Conservation (phyloP, 1,284 basidiomycete genomes). For the Apiotrichum laibachii region DNA sequence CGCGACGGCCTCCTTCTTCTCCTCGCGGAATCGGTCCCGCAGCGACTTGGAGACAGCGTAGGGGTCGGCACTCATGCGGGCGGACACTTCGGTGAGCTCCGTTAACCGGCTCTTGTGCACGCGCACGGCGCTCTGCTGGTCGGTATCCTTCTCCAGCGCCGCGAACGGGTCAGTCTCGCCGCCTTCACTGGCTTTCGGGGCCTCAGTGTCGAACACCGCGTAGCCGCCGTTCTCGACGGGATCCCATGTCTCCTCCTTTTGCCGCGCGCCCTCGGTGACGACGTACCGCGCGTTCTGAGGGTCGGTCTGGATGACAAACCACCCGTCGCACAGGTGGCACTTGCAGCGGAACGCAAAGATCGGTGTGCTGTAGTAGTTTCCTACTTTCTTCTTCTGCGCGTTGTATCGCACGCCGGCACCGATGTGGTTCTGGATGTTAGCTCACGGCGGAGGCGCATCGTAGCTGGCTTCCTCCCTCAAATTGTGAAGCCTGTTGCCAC, state of each 20-base stretch:
- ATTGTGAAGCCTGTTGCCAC: constrained; percentile 2
- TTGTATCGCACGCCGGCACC: constrained; percentile 98
- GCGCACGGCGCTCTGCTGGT: constrained; percentile 67
- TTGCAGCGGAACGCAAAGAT: constrained; percentile 95
- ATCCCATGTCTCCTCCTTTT: constrained; percentile 93
- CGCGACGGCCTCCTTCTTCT: constrained; percentile 72
- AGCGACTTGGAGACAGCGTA: constrained; percentile 71
- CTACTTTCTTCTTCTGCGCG: constrained; percentile 94
- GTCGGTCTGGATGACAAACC: constrained; percentile 97
- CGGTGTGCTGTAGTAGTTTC: constrained; percentile 90
- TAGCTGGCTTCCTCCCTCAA: neutral
- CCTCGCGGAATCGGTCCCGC: constrained; percentile 75
- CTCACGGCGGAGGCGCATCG: neutral
- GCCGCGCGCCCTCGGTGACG: constrained; percentile 81
- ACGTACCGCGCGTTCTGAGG: constrained; percentile 94
- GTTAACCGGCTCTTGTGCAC: constrained; percentile 72
- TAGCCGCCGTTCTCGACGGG: constrained; percentile 91
- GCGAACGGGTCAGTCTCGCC: constrained; percentile 61
- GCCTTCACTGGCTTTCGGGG: constrained; percentile 44
- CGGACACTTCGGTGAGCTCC: constrained; percentile 68
- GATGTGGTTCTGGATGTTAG: constrained; percentile 64
- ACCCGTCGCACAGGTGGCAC: constrained; percentile 86
- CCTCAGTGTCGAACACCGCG: constrained; percentile 71
- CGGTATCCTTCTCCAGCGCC: constrained; percentile 79
- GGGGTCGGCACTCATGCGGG: constrained; percentile 76